A percentile compares a stretch with the other conserved stretches of the same genome.
Conservation (phyloP, 2,329 filamentous ascomycete genomes). For the Diaporthe eres region DNA sequence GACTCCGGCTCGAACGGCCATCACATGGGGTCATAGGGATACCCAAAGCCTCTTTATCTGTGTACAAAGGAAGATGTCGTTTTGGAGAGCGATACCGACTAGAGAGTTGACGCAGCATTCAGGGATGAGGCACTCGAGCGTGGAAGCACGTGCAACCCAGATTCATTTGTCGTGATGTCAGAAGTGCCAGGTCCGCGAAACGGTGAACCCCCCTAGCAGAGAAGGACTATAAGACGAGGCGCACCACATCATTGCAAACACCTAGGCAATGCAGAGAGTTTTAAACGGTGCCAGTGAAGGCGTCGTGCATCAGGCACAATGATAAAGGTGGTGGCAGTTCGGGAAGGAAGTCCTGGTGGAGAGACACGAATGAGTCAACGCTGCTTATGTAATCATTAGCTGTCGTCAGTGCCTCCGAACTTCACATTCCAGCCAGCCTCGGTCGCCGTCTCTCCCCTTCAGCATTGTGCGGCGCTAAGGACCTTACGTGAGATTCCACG, state of each 20-base stretch:
- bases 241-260: too few species aligned
- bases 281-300: too few species aligned
- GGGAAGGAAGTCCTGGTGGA: background rate
- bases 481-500: slow-evolving; percentile 13
- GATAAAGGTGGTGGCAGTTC: background rate
- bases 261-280: background rate
- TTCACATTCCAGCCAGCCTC: background rate
- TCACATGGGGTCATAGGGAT: too few species aligned
- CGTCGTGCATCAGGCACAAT: background rate
- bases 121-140: background rate
- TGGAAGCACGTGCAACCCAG: background rate
- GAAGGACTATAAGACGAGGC: too few species aligned
- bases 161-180: too few species aligned
- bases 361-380: slow-evolving; percentile 7
- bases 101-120: background rate
- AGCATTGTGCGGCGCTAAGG: background rate
- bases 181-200: too few species aligned
- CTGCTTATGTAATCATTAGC: slow-evolving; percentile 24
- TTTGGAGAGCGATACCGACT: background rate
- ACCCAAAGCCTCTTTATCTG: too few species aligned
- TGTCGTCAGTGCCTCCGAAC: background rate
- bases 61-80: too few species aligned
- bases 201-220: too few species aligned
- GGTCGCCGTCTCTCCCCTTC: background rate
- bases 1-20: too few species aligned